phyloP scores from a whole-genome alignment of 2,329 filamentous ascomycete species.

The Atkinsonella hypoxylon region DNA sequence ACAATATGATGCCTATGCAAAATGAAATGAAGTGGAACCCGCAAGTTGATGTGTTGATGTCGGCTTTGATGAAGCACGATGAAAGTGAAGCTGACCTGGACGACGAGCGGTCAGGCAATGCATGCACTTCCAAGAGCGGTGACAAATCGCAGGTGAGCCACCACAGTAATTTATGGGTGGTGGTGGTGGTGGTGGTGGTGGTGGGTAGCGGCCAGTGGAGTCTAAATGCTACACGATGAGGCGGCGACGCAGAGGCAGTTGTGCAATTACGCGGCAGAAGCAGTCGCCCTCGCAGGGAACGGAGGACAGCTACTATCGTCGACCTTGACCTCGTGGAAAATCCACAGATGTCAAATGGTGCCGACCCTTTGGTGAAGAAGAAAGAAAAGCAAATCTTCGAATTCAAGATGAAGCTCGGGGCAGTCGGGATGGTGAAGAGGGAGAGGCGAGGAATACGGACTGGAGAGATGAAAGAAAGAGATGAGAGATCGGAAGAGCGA shows the following conservation, averaged over 20 bases:
- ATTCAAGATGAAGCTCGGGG: background rate
- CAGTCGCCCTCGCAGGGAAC: background rate
- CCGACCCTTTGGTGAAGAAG: background rate
- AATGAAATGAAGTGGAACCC: background rate
- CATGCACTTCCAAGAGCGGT: slow-evolving; percentile 1
- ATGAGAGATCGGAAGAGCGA: background rate
- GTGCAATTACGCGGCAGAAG: background rate
- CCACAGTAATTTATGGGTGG: background rate
- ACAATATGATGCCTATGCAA: background rate
- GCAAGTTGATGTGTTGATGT: background rate
- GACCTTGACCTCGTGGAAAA: background rate
- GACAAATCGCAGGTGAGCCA: background rate
- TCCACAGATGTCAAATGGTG: background rate
- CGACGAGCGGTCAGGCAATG: background rate
- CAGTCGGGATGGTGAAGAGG: background rate
- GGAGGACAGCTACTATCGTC: background rate
- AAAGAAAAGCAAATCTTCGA: background rate
- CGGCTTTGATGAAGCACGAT: background rate
- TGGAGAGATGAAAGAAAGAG: background rate
- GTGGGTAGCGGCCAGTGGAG: background rate
- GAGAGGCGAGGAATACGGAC: background rate
- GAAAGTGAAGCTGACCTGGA: background rate
- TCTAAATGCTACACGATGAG: no score
- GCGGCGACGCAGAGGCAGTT: background rate
- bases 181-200: background rate